Evolutionary conservation across 305 asterid species (phyloP).

Genomic region (Plantago coronopus): DNA sequence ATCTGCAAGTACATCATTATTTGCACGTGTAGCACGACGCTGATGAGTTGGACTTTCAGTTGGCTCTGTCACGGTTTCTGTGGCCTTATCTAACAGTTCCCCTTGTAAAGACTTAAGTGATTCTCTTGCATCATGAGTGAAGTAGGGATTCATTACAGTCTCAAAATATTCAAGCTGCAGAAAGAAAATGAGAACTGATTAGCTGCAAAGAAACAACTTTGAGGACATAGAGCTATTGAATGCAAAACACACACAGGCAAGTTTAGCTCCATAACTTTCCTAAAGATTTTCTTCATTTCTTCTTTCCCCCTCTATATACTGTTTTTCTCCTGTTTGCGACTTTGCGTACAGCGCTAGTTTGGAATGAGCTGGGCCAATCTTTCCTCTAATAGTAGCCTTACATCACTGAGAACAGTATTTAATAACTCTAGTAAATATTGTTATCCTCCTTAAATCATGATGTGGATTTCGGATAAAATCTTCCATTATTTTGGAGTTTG

Average conservation of each 20-base stretch:
- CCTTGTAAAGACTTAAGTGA: constrained; percentile 95
- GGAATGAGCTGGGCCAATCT: too few species aligned
- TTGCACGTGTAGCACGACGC: constrained; percentile 90
- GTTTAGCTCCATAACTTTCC: neutral
- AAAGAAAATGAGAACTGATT: constrained; percentile 25
- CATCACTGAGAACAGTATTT: neutral
- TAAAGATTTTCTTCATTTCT: too few species aligned
- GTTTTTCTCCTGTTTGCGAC: neutral
- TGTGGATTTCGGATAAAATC: constrained; percentile 10
- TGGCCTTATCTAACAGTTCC: constrained; percentile 73
- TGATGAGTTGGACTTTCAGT: constrained; percentile 88
- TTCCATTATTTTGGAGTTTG: constrained; percentile 5
- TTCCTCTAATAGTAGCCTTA: neutral
- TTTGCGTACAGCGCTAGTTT: too few species aligned
- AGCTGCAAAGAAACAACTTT: constrained; percentile 17
- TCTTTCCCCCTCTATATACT: too few species aligned
- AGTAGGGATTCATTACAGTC: constrained; percentile 91
- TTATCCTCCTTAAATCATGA: constrained; percentile 4
- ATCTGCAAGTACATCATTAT: constrained; percentile 75
- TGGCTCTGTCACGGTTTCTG: constrained; percentile 69
- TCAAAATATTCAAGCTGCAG: constrained; percentile 96
- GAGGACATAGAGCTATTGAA: neutral
- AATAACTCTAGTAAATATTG: neutral
- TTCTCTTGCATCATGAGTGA: constrained; percentile 88
- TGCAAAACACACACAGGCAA: neutral